phyloP scores from a whole-genome alignment of 202 grass and related monocot species.

The Panicum virgatum region DNA sequence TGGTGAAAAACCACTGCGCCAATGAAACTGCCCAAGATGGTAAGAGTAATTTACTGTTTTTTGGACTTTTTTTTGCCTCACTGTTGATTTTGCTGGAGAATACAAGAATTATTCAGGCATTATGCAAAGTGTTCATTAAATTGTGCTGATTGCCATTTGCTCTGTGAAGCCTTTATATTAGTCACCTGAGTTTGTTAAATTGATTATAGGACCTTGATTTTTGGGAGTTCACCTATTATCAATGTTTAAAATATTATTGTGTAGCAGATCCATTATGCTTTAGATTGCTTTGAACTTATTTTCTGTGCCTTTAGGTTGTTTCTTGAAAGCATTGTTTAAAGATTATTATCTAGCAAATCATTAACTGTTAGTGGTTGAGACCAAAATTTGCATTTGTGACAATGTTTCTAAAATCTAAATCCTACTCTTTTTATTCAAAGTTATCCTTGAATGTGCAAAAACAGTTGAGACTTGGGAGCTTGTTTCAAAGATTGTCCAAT shows the following conservation, averaged over 20 bases:
- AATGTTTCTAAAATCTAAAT: not conserved
- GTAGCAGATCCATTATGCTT: too few relatives aligned
- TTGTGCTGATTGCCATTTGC: not conserved
- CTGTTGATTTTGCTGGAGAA: conserved; percentile 35
- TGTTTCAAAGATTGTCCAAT: conserved; percentile 31
- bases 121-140: conserved; percentile 15
- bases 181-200: not conserved
- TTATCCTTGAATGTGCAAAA: not conserved
- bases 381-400: not conserved
- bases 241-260: not conserved
- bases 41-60: conserved; percentile 22
- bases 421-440: not conserved
- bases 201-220: not conserved
- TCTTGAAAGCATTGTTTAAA: not conserved
- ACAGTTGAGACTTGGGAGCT: not conserved
- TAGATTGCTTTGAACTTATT: not conserved
- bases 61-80: not conserved
- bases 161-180: not conserved
- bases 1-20: conserved; percentile 80
- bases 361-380: not conserved
- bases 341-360: not conserved
- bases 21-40: conserved; percentile 77
- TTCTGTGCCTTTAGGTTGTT: not conserved
- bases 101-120: not conserved
- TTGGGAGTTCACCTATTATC: conserved; percentile 15